Evolutionary conservation across 179 eudicot genomes (phyloP), one percentile per base, ranked within the genome.

Genomic region (Corrigiola litoralis): DNA sequence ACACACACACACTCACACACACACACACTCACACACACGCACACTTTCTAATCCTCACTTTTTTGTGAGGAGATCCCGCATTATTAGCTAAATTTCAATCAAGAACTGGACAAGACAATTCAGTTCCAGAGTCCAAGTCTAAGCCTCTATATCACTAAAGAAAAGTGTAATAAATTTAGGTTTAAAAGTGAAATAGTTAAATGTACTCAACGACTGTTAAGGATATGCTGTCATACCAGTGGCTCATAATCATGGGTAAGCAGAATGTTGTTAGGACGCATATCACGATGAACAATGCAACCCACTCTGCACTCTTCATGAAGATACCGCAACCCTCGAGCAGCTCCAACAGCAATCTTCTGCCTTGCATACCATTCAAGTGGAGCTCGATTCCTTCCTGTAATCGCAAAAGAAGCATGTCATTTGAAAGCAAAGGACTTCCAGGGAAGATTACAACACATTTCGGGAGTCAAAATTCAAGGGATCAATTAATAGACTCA

Each of bases 271-370:
- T 90, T 94, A n/a, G 99, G 99, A 50, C 99, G 78, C 99, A 94
- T 88, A 71, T 94, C 99, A 12, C 99, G 89, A 51, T 94, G 97
- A 54, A 94, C 97, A 65, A 94, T 91, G 82, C 99, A 94, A 31
- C 99, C 99, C 53, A 94, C 97, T 82, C 99, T 84, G 69, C 99
- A 90, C 75, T 94, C 99, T 77, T 94, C 99, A 28, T 94, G 99
- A 70, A 94, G 96, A 81, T 92, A 94, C 42, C 99, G 77, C 51
- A 92, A 61, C 34, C 98, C 98, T 18, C 98, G 90, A 63, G 98
- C 98, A 60, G 98, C 95, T 53, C 98, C 98, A 36, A 87, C 78
- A 5, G 95, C 99, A 63, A 94, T 74, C 63, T 87, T 94, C 72
- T 90, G 97, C 5, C 99, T 84, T 13, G 97, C 95, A 68, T 84